phyloP scores from a whole-genome alignment of 164 flowering plant genomes.

The Brasenia schreberi region DNA sequence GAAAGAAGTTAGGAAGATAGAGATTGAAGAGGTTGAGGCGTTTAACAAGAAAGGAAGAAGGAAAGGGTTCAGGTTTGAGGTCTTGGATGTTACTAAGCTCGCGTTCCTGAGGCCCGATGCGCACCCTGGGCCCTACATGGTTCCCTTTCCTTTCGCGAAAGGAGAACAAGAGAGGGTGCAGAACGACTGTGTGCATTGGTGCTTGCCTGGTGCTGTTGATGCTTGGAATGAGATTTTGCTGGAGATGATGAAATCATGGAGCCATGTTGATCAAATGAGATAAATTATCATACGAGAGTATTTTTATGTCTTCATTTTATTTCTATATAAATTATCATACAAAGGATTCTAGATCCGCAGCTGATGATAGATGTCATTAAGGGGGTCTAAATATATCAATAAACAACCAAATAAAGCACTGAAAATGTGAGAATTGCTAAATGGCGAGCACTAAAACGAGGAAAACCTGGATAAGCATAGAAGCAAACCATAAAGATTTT shows the following conservation, averaged over 20 bases:
- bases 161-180: conserved; percentile 53
- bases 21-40: conserved; percentile 33
- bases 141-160: conserved; percentile 59
- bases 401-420: no score
- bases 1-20: conserved; percentile 50
- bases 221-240: conserved; percentile 87
- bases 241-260: conserved; percentile 30
- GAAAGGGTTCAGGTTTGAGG: conserved; percentile 18
- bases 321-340: not conserved
- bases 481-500: no score
- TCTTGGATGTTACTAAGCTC: conserved; percentile 60
- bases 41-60: conserved; percentile 18
- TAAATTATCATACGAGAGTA: not conserved
- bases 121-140: conserved; percentile 92
- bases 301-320: no score
- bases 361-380: no score
- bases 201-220: conserved; percentile 84
- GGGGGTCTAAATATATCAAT: no score
- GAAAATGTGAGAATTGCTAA: no score
- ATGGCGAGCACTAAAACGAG: no score
- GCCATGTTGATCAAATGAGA: conserved; percentile 23
- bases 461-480: no score
- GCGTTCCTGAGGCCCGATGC: conserved; percentile 80
- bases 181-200: conserved; percentile 97
- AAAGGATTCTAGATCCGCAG: no score